phyloP scores from a whole-genome alignment of 2,329 filamentous ascomycete species.

The Cladosporium sp. region DNA sequence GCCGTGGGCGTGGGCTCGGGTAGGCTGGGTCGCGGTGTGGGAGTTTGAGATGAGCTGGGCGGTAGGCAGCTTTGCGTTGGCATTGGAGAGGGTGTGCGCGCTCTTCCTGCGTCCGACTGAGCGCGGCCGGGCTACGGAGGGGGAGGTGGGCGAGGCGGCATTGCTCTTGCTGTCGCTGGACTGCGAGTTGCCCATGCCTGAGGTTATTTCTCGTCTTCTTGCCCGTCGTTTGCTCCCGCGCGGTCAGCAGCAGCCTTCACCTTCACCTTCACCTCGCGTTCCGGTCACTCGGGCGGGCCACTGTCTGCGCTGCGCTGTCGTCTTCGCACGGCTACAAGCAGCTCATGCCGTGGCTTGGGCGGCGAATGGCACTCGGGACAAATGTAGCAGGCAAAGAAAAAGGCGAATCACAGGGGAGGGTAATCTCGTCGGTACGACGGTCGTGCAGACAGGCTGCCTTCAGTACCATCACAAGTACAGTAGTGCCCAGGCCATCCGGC shows the following conservation, averaged over 20 bases:
- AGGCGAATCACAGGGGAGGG: conserved; percentile 9
- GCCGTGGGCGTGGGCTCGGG: conserved; percentile 25
- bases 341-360: conserved; percentile 3
- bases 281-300: conserved; percentile 1
- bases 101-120: conserved; percentile 22
- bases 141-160: conserved; percentile 14
- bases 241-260: conserved; percentile 6
- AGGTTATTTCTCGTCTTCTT: neutral
- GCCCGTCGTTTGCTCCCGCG: neutral
- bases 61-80: conserved; percentile 23
- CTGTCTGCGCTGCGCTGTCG: neutral
- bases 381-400: neutral
- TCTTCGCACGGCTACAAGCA: conserved; percentile 8
- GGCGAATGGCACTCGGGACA: neutral
- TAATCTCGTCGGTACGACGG: conserved; percentile 1
- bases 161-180: conserved; percentile 19
- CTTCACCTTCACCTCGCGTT: neutral
- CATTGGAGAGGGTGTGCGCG: conserved; percentile 23
- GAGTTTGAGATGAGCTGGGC: conserved; percentile 26
- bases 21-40: conserved; percentile 25
- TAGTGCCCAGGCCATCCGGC: neutral
- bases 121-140: conserved; percentile 22
- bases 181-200: conserved; percentile 24
- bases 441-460: conserved; percentile 1
- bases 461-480: neutral